Evolutionary conservation across 2,329 filamentous ascomycete genomes (phyloP), one percentile per base, ranked within the genome.

Genomic region (Akanthomyces muscarius): DNA sequence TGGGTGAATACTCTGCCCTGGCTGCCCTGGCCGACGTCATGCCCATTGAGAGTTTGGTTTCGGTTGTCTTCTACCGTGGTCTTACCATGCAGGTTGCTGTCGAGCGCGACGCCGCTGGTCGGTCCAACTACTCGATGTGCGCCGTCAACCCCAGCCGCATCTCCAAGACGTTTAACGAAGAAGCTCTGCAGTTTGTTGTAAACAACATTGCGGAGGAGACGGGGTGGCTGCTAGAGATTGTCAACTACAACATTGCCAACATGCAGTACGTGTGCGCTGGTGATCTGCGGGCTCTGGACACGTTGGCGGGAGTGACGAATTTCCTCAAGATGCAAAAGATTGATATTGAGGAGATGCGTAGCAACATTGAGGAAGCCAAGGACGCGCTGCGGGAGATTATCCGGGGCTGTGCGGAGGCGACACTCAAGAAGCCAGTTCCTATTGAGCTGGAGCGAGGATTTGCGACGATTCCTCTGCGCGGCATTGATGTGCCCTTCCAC

Each of bases 51-150:
- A 95, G 90, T 69, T 83, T 99, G 76, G 95, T 99, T 2, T 98
- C 95, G 0, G 95, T 99, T 53, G 96, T 99, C 62, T 99, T 99
- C 85, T 99, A 99, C 82, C 92, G 95, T 77, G 95, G 95, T 72
- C 82, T 99, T 72, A 99, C 95, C 25, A 99, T 99, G 95, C 95
- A 99, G 79, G 95, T 99, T 54, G 95, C 95, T 28, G 95, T 99
- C 67, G 95, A 98, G 81, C 92, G 95, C 74, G 95, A 99, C 75
- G 93, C 89, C 64, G 82, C 86, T 67, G 95, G 95, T 44, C 90
- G 95, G 63, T 97, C 93, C 69, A 98, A 98, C 83, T 99, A 99
- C 83, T 93, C 91, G 66, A 99, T 99, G 95, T 97, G 94, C 76
- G 95, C 95, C 63, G 94, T 99, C 78, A 99, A 99, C 81, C 95